Percentiles rank a stretch among this genome's conserved stretches.
Conservation (phyloP, 306 rosid genomes). For the Benincasa hispida region DNA sequence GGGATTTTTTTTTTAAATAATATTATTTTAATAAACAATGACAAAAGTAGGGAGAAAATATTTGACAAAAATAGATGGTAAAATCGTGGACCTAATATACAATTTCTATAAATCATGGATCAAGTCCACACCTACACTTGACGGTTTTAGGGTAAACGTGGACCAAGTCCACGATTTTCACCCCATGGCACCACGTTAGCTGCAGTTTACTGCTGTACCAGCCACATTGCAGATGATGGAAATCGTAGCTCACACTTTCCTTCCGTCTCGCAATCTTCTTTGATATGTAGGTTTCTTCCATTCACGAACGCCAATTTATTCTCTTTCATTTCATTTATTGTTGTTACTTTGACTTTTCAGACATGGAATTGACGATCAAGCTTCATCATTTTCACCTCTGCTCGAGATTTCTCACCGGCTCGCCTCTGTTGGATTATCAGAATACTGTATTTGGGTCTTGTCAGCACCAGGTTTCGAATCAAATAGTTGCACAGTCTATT, state of each 20-base stretch:
- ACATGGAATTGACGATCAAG: slow-evolving; percentile 56
- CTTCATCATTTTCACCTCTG: slow-evolving; percentile 60
- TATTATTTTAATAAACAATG: no score
- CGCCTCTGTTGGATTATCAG: slow-evolving; percentile 32
- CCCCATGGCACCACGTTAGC: no score
- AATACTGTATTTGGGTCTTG: slow-evolving; percentile 18
- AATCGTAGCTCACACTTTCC: not conserved
- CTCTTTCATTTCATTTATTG: not conserved
- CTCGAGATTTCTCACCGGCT: slow-evolving; percentile 43
- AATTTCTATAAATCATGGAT: no score
- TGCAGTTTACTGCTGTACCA: no score
- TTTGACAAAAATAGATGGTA: no score
- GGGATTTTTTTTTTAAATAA: no score
- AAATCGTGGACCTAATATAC: no score
- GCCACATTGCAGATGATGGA: no score
- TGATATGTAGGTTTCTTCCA: not conserved
- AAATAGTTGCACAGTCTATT: slow-evolving; percentile 11
- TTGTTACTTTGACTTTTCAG: not conserved
- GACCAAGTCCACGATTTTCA: no score
- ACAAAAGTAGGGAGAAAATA: no score
- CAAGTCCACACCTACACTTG: no score
- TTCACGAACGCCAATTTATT: not conserved
- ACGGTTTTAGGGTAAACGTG: no score
- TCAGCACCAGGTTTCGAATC: slow-evolving; percentile 18
- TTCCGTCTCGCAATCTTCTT: not conserved